phyloP scores from a whole-genome alignment of 2,329 filamentous ascomycete species.

The Trichoderma harzianum region DNA sequence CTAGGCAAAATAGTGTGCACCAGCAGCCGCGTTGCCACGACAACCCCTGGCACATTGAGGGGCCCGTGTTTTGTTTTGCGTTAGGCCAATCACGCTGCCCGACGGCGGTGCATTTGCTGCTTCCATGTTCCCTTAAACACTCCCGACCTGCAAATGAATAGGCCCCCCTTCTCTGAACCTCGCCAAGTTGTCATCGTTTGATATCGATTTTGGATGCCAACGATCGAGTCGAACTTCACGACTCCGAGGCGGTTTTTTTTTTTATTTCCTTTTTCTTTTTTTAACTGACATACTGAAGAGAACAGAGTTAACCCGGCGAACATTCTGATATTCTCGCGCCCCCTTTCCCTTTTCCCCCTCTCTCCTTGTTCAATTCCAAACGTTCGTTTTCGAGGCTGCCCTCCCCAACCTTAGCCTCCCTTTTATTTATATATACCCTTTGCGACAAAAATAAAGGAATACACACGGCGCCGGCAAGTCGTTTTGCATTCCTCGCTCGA shows the following conservation, averaged over 20 bases:
- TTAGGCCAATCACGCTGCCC: constrained; percentile 28
- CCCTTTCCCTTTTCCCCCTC: background rate
- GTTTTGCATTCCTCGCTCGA: constrained; percentile 32
- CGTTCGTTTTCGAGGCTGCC: constrained; percentile 14
- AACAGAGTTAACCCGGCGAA: constrained; percentile 15
- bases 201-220: constrained; percentile 9
- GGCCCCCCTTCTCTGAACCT: constrained; percentile 25
- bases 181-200: constrained; percentile 25
- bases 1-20: constrained; percentile 4
- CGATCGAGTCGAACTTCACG: constrained; percentile 21
- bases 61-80: constrained; percentile 32
- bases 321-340: constrained; percentile 16
- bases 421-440: constrained; percentile 14
- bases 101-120: constrained; percentile 21
- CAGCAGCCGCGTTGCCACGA: constrained; percentile 24
- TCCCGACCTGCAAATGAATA: constrained; percentile 26
- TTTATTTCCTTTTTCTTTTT: background rate
- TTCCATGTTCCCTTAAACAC: constrained; percentile 32
- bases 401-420: background rate
- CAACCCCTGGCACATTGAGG: constrained; percentile 25
- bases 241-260: constrained; percentile 5
- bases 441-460: background rate
- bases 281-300: background rate
- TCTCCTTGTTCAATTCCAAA: constrained; percentile 15
- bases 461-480: constrained; percentile 20